phyloP scores from a whole-genome alignment of 371 early-diverging fungal genomes.

The Mortierella sp. region DNA sequence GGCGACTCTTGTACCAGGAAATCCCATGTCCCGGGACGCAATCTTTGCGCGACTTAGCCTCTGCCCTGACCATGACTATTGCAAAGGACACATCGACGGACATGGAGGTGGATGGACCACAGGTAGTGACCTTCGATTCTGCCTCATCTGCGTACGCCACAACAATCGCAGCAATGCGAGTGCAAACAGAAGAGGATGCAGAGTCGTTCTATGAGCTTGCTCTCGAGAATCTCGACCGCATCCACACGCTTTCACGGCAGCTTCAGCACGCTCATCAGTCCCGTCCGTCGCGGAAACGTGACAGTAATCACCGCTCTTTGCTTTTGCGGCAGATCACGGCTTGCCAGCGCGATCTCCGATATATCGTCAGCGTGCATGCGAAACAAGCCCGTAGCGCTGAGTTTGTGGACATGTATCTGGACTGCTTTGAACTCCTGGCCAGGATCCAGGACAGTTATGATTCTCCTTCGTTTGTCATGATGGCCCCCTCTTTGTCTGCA shows the following conservation, averaged over 20 bases:
- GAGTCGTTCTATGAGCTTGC: conserved; percentile 41
- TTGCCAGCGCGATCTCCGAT: conserved; percentile 58
- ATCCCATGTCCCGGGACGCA: conserved; percentile 52
- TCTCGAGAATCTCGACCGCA: conserved; percentile 26
- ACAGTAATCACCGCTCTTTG: conserved; percentile 8
- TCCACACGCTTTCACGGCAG: conserved; percentile 19
- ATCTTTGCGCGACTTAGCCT: conserved; percentile 41
- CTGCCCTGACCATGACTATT: conserved; percentile 49
- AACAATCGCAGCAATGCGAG: conserved; percentile 47
- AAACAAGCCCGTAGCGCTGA: conserved; percentile 58
- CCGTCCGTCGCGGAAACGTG: background rate
- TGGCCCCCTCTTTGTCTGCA: conserved; percentile 58
- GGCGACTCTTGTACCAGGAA: conserved; percentile 25
- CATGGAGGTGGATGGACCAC: conserved; percentile 5
- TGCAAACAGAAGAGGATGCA: conserved; percentile 48
- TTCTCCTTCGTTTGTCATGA: conserved; percentile 57
- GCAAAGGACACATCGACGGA: conserved; percentile 4
- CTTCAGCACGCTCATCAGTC: background rate
- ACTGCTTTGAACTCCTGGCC: conserved; percentile 58
- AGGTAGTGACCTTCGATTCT: background rate
- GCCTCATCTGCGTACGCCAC: conserved; percentile 42
- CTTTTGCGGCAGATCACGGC: conserved; percentile 34
- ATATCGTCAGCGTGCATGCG: conserved; percentile 59
- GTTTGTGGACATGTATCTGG: conserved; percentile 62
- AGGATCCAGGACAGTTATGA: conserved; percentile 58